These are phyloP conservation scores for Alnus glutinosa DNA, from an alignment of 306 rosid species.

Conservation along the genomic window DNA sequence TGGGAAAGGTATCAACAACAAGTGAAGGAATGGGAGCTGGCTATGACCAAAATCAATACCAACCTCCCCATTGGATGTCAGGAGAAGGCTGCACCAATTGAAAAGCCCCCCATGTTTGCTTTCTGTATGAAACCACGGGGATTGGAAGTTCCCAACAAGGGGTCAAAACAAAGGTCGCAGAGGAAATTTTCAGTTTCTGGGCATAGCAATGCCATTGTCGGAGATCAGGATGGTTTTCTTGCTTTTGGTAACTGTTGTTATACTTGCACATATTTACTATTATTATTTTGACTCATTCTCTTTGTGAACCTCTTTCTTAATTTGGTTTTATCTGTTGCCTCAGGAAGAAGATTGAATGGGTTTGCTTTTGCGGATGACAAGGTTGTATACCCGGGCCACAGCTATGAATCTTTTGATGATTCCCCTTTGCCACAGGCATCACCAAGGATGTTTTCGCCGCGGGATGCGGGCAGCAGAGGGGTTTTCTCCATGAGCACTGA, in stretches of 20 bases:
- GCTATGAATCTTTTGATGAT: constrained; percentile 73
- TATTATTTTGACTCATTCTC: background rate
- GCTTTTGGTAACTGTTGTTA: constrained; percentile 50
- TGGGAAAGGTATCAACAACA: constrained; percentile 84
- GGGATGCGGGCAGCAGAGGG: constrained; percentile 52
- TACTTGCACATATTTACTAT: constrained; percentile 13
- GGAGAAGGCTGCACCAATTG: constrained; percentile 51
- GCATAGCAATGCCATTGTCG: constrained; percentile 44
- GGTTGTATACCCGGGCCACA: constrained; percentile 54
- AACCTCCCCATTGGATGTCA: constrained; percentile 46
- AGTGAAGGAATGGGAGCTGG: constrained; percentile 80
- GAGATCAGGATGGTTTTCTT: constrained; percentile 72
- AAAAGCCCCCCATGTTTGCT: constrained; percentile 93
- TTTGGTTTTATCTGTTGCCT: constrained; percentile 31
- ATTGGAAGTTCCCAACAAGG: constrained; percentile 75
- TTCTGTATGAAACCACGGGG: constrained; percentile 97
- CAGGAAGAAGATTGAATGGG: constrained; percentile 85
- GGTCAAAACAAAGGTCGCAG: constrained; percentile 80
- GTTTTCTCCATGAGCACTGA: constrained; percentile 42
- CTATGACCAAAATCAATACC: constrained; percentile 45
- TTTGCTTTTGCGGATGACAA: constrained; percentile 62
- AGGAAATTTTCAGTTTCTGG: constrained; percentile 68
- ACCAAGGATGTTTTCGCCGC: constrained; percentile 63
- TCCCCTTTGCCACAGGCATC: constrained; percentile 64
- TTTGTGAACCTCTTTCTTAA: constrained; percentile 16